These are phyloP conservation scores for Sphaerobolus stellatus DNA, from an alignment of 1,284 basidiomycete genomes.

Conservation along the genomic window DNA sequence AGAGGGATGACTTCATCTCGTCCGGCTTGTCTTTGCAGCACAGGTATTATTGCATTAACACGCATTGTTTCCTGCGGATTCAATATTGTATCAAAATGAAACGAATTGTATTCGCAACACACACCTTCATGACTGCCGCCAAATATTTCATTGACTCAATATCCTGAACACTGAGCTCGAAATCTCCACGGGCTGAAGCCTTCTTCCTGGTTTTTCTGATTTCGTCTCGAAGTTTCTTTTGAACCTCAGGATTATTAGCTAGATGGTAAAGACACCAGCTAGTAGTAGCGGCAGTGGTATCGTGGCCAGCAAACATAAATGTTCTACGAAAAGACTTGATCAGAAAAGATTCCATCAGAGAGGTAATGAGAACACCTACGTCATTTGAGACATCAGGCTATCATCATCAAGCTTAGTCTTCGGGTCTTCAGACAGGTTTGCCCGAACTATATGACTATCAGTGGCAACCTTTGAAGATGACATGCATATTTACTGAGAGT, in stretches of 20 bases:
- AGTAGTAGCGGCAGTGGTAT: slow-evolving; percentile 46
- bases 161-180: slow-evolving; percentile 43
- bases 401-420: slow-evolving; percentile 45
- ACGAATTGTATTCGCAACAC: background rate
- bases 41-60: slow-evolving; percentile 38
- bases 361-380: background rate
- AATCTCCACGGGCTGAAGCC: slow-evolving; percentile 11
- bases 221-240: background rate
- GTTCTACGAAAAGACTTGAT: slow-evolving; percentile 21
- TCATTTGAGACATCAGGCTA: slow-evolving; percentile 55
- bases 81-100: background rate
- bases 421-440: slow-evolving; percentile 48
- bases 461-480: background rate
- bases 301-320: slow-evolving; percentile 47
- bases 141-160: slow-evolving; percentile 51
- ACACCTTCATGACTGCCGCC: slow-evolving; percentile 51
- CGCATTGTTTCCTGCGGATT: slow-evolving; percentile 43
- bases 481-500: slow-evolving; percentile 34
- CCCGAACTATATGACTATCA: slow-evolving; percentile 42
- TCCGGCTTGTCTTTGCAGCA: slow-evolving; percentile 38
- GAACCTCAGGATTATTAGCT: background rate
- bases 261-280: slow-evolving; percentile 2
- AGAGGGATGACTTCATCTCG: slow-evolving; percentile 47
- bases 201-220: background rate
- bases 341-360: background rate